Evolutionary conservation across 169 alveolate genomes (phyloP), one percentile per base, ranked within the genome.

Genomic region (Theileria annulata): DNA sequence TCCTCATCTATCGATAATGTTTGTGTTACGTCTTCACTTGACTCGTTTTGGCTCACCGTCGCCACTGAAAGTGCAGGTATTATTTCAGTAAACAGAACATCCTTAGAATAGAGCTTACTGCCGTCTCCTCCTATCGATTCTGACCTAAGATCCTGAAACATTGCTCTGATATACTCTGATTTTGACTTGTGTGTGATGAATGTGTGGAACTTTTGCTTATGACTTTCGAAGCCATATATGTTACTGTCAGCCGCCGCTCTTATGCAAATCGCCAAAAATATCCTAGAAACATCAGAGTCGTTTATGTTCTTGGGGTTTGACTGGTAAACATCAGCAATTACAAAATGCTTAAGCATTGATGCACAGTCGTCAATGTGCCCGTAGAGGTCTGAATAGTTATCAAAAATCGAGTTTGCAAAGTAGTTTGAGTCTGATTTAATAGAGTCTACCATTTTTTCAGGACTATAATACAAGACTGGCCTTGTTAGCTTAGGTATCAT

Each of bases 351-450:
- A 19, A 71, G 37, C 27, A 82, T 23, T 48, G 37, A 71, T 23
- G 77, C 75, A 28, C 89, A 82, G 69, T 82, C 89, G 33, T 82
- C 81, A 15, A 82, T 69, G 71, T 51, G 30, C 31, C 79, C 86
- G 66, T 58, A 82, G 48, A 71, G 70, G 58, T 47, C 60, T 13
- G 70, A 12, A 30, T 82, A 82, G 69, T 82, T 75, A 42, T 82
- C 89, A 27, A 67, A 70, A 17, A 67, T 28, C 60, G 66, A 62
- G 54, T 75, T 68, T 33, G 77, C 75, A 63, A 82, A 54, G 56
- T 56, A 76, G 54, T 42, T 25, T 17, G 58, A 13, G 5, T 82
- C 89, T 28, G 66, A 71, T 35, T 66, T 68, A 19, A 78, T 35
- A 12, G 33, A 17, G 27, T 82, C 81, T 51, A 82, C 69, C 49